Evolutionary conservation across 176 grass and related monocot genomes (phyloP).

Genomic region (Oryza longistaminata): DNA sequence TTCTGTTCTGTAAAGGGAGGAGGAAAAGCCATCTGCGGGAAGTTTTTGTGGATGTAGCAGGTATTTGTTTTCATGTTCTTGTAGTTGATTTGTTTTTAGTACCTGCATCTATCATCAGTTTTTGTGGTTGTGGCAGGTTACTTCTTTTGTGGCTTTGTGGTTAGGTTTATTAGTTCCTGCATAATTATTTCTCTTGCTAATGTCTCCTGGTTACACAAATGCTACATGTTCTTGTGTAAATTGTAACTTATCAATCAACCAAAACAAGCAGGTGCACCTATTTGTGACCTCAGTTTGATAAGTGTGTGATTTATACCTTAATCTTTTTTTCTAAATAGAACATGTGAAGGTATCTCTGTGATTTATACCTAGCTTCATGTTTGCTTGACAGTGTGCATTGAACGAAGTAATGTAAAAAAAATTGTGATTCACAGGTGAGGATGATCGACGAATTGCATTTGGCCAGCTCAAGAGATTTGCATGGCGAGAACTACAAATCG

Average conservation of each 20-base stretch:
- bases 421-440: constrained; percentile 55
- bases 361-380: neutral
- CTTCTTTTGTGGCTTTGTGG: neutral
- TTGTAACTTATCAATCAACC: neutral
- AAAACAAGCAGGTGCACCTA: neutral
- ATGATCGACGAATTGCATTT: constrained; percentile 80
- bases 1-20: constrained; percentile 63
- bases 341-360: neutral
- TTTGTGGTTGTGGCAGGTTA: neutral
- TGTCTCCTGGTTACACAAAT: neutral
- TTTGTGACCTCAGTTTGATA: neutral
- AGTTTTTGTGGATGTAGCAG: constrained; percentile 82
- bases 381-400: constrained; percentile 1
- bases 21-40: constrained; percentile 55
- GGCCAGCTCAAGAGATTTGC: constrained; percentile 90
- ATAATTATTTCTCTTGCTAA: constrained; percentile 18
- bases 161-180: neutral
- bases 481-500: constrained; percentile 76
- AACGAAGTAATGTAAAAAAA: constrained; percentile 18
- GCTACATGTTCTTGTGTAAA: neutral
- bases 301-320: neutral
- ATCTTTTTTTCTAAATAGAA: neutral
- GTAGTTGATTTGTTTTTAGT: constrained; percentile 1
- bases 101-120: neutral
- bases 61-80: constrained; percentile 30